Evolutionary conservation across 805 yeast genomes (phyloP), one percentile per base, ranked within the genome.

Genomic region (Starmerella asiatica): DNA sequence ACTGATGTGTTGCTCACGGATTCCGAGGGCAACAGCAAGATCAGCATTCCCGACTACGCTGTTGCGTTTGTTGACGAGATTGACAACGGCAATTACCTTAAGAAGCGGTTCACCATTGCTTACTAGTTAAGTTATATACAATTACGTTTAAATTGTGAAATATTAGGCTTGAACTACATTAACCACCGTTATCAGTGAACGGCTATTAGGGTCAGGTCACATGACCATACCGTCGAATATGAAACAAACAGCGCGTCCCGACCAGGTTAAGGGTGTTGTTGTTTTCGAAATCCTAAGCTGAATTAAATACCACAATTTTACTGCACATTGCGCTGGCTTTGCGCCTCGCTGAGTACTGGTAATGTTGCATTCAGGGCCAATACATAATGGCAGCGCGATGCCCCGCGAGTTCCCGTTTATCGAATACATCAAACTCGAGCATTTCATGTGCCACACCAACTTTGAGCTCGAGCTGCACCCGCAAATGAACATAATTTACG

Each of bases 401-500:
- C 26, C 26, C 7, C 9, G 26, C 26, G 26, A 23, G 26, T 23
- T 11, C 9, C 7, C 11, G 5, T 73, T 74, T 31, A 76, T 86
- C 31, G 70, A 71, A 49, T 65, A 65, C 32, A 68, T 86, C 3
- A 67, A 67, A 19, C 61, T 86, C 32, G 68, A 70, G 31, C 46
- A 51, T 34, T 47, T 48, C 47, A 50, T 51, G 55, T 49, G 53
- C 43, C 98, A 91, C 55, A 78, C 74, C 34, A 73, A 81, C 40
- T 82, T 91, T 52, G 75, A 74, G 40, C 60, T 91, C 7, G 70
- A 68, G 3, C 67, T 86, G 24, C 91, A 91, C 1, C 85, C 88
- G 0, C 73, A 76, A 39, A 67, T 86, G 49, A 86, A 86, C 56
- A 80, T 86, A 54, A 82, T 86, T 41, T 78, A 82, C 29, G 97